Base-by-base conservation (phyloP, 2,329 filamentous ascomycete species). In the Aspergillus sp. region DNA sequence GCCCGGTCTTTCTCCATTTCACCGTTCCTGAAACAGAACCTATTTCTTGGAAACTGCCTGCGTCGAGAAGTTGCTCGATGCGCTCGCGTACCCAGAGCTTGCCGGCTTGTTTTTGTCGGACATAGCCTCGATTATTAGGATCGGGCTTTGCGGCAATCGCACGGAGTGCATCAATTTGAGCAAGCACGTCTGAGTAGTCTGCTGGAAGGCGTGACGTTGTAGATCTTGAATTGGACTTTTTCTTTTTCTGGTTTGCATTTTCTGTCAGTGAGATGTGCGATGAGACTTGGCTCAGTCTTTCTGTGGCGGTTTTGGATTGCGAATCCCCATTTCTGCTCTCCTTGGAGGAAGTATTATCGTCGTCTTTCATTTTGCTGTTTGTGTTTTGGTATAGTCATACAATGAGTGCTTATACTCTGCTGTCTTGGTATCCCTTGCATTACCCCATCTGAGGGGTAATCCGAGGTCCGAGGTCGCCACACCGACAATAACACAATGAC, bases 51-150 rank as follows among this genome's bases (percentile, higher is more conserved):
- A 83, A 82, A 26, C 69, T 76, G 2, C 69, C 74, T 2, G 64
- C 52, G 45, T 84, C 80, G 8, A 84, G 68, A n/a, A 85, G 66
- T 29, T 74, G 66, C 5, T 77, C 69, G 12, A 84, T 76, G 3
- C 81, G 69, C 53, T 84, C 80, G 19, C 80, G 73, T 0, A 83
- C 80, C 79, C 80, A 83, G 12, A 84, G 69, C 59, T 85, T 85
- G 2, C 81, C 81, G 3, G 78, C 74, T 60, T 79, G 70, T 50
- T 81, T 82, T 57, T 85, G 81, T 5, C 78, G 74, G n/a, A 78
- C 61, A 49, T 83, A 84, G 26, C 81, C 81, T 48, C 75, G 68
- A 43, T 75, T 75, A 6, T 64, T 72, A 0, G 69, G 59, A 40
- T 81, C 69, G 2, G 81, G 79, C 1, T 74, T 82, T 19, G 69